Percentiles rank a stretch among this genome's conserved stretches.
Evolutionary conservation across 2,329 filamentous ascomycete species (phyloP).

Genomic region (Trichoderma sp.): DNA sequence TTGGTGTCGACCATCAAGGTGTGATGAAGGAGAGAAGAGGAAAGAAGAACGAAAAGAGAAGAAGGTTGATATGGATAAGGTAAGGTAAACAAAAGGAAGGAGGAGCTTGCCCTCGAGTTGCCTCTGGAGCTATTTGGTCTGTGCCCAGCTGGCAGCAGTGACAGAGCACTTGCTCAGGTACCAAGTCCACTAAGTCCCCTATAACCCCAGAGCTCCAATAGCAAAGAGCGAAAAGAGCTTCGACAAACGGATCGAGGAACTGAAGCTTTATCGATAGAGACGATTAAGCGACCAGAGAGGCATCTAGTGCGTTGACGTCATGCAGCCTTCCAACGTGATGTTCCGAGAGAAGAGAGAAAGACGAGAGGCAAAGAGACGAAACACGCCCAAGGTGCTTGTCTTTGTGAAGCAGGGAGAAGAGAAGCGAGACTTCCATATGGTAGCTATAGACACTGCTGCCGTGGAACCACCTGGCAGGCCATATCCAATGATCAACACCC

Average conservation of each 20-base stretch:
- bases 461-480: conserved; percentile 8
- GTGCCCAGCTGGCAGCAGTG: neutral
- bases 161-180: neutral
- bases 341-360: no score
- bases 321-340: no score
- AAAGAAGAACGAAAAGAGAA: neutral
- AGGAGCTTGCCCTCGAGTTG: neutral
- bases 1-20: no score
- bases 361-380: no score
- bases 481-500: conserved; percentile 2
- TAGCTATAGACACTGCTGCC: conserved; percentile 6
- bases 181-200: neutral
- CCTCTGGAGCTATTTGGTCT: conserved; percentile 1
- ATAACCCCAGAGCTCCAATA: neutral
- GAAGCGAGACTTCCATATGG: neutral
- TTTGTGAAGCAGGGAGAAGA: neutral
- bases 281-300: neutral
- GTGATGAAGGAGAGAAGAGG: no score
- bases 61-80: neutral
- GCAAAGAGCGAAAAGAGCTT: neutral
- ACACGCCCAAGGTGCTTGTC: neutral
- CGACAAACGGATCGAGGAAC: neutral
- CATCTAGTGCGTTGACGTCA: no score
- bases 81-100: neutral
- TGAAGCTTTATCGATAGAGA: conserved; percentile 13